phyloP scores from a whole-genome alignment of 768 basidiomycete species.

The Lentinula sp. region DNA sequence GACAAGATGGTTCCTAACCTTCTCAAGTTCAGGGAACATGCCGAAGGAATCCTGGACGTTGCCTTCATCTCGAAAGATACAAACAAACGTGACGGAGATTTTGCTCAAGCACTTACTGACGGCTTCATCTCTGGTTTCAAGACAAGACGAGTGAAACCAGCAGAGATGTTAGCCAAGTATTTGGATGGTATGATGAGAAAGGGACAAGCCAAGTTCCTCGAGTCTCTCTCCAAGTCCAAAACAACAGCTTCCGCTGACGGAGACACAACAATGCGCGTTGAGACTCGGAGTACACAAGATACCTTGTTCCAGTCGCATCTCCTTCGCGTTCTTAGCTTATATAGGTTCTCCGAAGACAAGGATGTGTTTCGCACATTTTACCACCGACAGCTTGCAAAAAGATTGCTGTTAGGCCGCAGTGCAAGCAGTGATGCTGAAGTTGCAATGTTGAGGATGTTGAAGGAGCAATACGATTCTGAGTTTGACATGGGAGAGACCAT shows the following conservation, averaged over 20 bases:
- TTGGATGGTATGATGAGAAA: conserved; percentile 83
- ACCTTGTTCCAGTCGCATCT: conserved; percentile 56
- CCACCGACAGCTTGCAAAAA: conserved; percentile 81
- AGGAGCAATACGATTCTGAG: conserved; percentile 88
- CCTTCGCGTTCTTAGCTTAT: conserved; percentile 65
- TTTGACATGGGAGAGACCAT: conserved; percentile 93
- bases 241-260: neutral
- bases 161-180: conserved; percentile 90
- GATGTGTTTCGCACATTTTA: conserved; percentile 95
- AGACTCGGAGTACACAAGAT: conserved; percentile 27
- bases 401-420: conserved; percentile 75
- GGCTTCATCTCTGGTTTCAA: conserved; percentile 75
- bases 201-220: conserved; percentile 62
- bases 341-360: conserved; percentile 86
- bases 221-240: conserved; percentile 16
- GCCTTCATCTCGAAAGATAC: conserved; percentile 40
- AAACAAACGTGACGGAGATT: conserved; percentile 25
- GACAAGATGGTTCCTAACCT: conserved; percentile 76
- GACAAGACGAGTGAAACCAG: conserved; percentile 72
- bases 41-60: conserved; percentile 39
- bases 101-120: conserved; percentile 62
- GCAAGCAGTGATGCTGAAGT: conserved; percentile 87
- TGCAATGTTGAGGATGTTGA: conserved; percentile 77
- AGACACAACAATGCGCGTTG: neutral
- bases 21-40: conserved; percentile 57